Conservation (phyloP, 139 green algal species). For the Chlamydomonas schloesseri region DNA sequence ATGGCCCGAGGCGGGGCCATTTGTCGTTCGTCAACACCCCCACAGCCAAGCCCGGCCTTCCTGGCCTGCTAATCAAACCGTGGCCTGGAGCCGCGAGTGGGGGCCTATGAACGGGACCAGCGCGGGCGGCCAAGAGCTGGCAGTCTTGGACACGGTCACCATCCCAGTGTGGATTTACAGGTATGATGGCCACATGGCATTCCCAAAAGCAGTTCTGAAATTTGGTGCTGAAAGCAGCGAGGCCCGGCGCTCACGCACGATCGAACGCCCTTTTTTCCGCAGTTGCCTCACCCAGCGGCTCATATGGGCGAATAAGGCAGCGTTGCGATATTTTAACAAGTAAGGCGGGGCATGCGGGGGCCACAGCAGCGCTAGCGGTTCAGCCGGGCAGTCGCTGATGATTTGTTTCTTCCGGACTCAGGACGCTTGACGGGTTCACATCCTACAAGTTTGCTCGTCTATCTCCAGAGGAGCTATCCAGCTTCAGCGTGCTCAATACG, state of each 20-base stretch:
- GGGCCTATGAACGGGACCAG: too few species aligned
- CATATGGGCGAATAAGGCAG: slow-evolving; percentile 44
- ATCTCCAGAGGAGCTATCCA: slow-evolving; percentile 17
- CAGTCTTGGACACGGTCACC: background rate
- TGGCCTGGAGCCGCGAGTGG: too few species aligned
- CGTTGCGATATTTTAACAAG: slow-evolving; percentile 40
- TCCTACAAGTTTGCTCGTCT: slow-evolving; percentile 39
- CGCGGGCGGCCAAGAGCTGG: background rate
- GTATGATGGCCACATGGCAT: slow-evolving; percentile 1
- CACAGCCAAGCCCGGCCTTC: too few species aligned
- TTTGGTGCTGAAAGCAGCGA: too few species aligned
- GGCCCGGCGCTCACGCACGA: too few species aligned
- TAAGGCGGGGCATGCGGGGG: background rate
- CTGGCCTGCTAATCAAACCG: too few species aligned
- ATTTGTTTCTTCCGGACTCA: background rate
- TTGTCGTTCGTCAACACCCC: too few species aligned
- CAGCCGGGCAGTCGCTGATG: background rate
- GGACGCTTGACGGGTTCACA: slow-evolving; percentile 37
- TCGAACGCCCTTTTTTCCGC: background rate
- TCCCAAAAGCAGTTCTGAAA: background rate
- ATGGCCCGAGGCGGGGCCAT: too few species aligned
- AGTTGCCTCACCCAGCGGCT: slow-evolving; percentile 26
- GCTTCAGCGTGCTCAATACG: slow-evolving; percentile 35
- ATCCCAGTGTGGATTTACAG: slow-evolving; percentile 45
- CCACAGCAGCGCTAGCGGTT: background rate